Conservation (phyloP, 129 eudicot species). For the Flaveria linearis region DNA sequence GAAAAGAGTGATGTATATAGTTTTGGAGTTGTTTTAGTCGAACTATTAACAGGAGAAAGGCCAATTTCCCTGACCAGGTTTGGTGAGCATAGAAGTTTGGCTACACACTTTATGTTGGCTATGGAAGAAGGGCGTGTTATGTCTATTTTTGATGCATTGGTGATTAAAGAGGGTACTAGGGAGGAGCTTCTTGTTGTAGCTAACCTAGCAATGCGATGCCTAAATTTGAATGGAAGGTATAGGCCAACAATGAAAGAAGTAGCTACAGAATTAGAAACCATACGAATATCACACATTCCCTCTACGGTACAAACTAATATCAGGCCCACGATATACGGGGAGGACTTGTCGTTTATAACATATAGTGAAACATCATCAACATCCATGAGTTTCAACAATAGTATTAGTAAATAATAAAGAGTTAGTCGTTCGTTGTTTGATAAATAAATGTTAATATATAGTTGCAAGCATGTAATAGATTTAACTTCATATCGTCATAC, state of each 20-base stretch:
- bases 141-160: not conserved
- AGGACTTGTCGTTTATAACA: not conserved
- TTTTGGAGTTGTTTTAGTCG: slow-evolving; percentile 38
- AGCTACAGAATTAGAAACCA: slow-evolving; percentile 23
- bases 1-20: slow-evolving; percentile 41
- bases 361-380: not conserved
- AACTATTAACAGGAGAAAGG: slow-evolving; percentile 26
- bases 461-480: too few relatives aligned
- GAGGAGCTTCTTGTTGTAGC: slow-evolving; percentile 21
- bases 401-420: not conserved
- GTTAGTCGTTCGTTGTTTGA: too few relatives aligned
- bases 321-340: not conserved
- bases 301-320: slow-evolving; percentile 3
- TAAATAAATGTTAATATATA: too few relatives aligned
- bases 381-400: not conserved
- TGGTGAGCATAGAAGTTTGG: slow-evolving; percentile 4
- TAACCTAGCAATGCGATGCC: slow-evolving; percentile 30
- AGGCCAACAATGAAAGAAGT: slow-evolving; percentile 30
- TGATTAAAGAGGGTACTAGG: slow-evolving; percentile 18
- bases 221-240: slow-evolving; percentile 6
- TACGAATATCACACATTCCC: slow-evolving; percentile 13
- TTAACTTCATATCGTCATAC: too few relatives aligned
- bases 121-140: slow-evolving; percentile 4
- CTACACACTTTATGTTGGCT: slow-evolving; percentile 12
- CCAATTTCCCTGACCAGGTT: slow-evolving; percentile 9